phyloP scores from a whole-genome alignment of 805 yeast genomes.

The Nakazawaea siamensis region DNA sequence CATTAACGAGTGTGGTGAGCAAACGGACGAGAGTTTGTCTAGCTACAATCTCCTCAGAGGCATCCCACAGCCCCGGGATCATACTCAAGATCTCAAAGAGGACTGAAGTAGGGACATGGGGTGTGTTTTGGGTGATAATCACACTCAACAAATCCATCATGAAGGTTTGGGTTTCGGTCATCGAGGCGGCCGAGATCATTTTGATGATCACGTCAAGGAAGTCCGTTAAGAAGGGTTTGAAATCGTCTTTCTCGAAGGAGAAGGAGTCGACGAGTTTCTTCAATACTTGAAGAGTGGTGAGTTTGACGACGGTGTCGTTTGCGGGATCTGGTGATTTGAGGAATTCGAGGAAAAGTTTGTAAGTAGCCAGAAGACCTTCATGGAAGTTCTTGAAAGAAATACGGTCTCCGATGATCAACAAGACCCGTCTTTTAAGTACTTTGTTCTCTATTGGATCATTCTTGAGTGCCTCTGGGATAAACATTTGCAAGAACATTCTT shows the following conservation, averaged over 20 bases:
- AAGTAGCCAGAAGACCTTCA: constrained; percentile 49
- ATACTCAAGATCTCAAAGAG: constrained; percentile 40
- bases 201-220: constrained; percentile 41
- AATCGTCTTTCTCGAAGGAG: constrained; percentile 66
- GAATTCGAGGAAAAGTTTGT: constrained; percentile 45
- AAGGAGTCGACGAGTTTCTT: constrained; percentile 73
- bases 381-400: constrained; percentile 54
- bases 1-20: constrained; percentile 44
- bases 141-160: constrained; percentile 61
- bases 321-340: constrained; percentile 30
- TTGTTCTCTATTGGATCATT: constrained; percentile 41
- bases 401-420: constrained; percentile 79
- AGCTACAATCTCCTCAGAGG: constrained; percentile 40
- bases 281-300: constrained; percentile 67
- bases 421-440: constrained; percentile 68
- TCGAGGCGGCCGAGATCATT: constrained; percentile 39
- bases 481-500: constrained; percentile 38
- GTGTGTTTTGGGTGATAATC: constrained; percentile 56
- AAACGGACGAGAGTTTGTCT: constrained; percentile 47
- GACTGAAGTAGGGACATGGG: constrained; percentile 44
- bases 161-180: constrained; percentile 72
- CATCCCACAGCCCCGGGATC: constrained; percentile 76
- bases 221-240: constrained; percentile 54
- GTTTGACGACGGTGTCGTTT: constrained; percentile 73
- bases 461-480: constrained; percentile 58